A percentile compares a stretch with the other conserved stretches of the same genome.
Conservation (phyloP, 225 moss, liverwort and hornwort species). For the Sphagnum tenellum region DNA sequence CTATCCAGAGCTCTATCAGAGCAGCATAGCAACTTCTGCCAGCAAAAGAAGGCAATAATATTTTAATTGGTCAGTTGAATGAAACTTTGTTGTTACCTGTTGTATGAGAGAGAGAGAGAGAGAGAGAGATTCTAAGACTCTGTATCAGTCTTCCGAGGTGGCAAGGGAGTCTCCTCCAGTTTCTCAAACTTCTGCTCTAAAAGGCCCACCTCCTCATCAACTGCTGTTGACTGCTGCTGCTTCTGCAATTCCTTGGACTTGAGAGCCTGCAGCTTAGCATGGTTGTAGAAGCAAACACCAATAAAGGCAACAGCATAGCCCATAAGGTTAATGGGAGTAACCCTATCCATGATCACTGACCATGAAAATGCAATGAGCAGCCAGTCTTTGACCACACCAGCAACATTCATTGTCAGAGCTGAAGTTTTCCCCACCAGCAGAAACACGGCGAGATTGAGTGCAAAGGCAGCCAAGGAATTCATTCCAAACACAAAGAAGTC, state of each 20-base stretch:
- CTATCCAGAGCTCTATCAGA: too few relatives aligned
- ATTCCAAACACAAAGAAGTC: slow-evolving; percentile 31
- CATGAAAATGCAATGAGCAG: slow-evolving; percentile 52
- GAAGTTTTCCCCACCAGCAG: slow-evolving; percentile 49
- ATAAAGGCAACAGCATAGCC: slow-evolving; percentile 34
- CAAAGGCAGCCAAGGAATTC: slow-evolving; percentile 45
- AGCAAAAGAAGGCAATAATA: too few relatives aligned
- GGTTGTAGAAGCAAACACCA: slow-evolving; percentile 45
- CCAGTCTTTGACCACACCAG: slow-evolving; percentile 63
- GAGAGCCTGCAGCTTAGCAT: slow-evolving; percentile 41
- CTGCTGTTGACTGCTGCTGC: slow-evolving; percentile 1
- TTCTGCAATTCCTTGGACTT: slow-evolving; percentile 37
- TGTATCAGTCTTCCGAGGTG: slow-evolving; percentile 17
- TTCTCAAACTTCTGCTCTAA: slow-evolving; percentile 33
- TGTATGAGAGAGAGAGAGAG: too few relatives aligned
- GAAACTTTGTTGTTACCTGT: too few relatives aligned
- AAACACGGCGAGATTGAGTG: slow-evolving; percentile 51
- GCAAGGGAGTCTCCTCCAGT: slow-evolving; percentile 13
- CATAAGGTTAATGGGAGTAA: slow-evolving; percentile 24
- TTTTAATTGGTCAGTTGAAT: too few relatives aligned
- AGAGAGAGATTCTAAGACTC: neutral
- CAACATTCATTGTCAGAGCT: slow-evolving; percentile 58
- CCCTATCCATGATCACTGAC: slow-evolving; percentile 48
- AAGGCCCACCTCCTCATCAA: slow-evolving; percentile 29
- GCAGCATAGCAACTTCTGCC: too few relatives aligned